These are phyloP conservation scores for Achaetomium macrosporum DNA, from an alignment of 2,329 filamentous ascomycete species.

Conservation along the genomic window DNA sequence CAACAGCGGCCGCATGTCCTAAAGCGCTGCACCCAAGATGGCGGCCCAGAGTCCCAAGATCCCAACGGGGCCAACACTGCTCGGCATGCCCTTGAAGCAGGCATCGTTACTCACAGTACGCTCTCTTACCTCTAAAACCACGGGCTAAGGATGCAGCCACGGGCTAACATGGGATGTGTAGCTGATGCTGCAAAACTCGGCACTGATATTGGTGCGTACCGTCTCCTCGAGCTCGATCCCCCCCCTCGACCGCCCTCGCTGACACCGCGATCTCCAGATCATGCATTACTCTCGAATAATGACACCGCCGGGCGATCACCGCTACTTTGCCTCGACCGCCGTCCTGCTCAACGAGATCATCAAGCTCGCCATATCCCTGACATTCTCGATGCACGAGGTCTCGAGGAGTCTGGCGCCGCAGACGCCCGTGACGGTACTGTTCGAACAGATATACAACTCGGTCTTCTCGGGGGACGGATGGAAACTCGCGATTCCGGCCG, in stretches of 20 bases:
- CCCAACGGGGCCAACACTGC: constrained; percentile 39
- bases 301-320: constrained; percentile 74
- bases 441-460: constrained; percentile 69
- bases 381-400: constrained; percentile 81
- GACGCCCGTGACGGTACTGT: constrained; percentile 72
- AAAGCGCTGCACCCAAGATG: constrained; percentile 28
- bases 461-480: constrained; percentile 89
- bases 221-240: neutral
- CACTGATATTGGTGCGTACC: constrained; percentile 59
- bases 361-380: constrained; percentile 80
- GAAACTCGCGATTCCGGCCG: constrained; percentile 87
- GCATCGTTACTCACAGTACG: constrained; percentile 60
- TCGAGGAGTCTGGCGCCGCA: constrained; percentile 71
- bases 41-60: constrained; percentile 37
- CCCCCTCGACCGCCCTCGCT: constrained; percentile 8
- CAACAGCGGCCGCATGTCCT: neutral
- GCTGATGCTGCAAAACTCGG: constrained; percentile 77
- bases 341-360: constrained; percentile 91
- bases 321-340: constrained; percentile 90
- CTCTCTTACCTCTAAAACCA: neutral
- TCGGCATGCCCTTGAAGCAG: constrained; percentile 63
- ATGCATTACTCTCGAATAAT: constrained; percentile 95
- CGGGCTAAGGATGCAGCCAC: neutral
- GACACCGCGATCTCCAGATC: constrained; percentile 46
- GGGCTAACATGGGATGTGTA: constrained; percentile 33